A percentile compares a stretch with the other conserved stretches of the same genome.
phyloP scores from a whole-genome alignment of 495 filamentous ascomycete genomes.

The Penicillium samsonianum region DNA sequence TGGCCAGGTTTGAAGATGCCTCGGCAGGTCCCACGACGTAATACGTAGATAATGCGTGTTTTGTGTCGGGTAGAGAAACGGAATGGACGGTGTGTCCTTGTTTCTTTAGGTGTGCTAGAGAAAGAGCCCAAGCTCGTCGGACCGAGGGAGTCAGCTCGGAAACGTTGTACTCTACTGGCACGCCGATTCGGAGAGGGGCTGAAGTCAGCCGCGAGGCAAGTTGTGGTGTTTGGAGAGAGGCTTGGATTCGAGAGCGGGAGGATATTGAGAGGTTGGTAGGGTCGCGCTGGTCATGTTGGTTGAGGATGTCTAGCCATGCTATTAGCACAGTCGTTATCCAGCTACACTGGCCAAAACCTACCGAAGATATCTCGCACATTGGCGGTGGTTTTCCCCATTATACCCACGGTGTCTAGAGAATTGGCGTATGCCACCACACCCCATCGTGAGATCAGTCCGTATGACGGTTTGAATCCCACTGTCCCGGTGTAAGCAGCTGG shows the following conservation, averaged over 20 bases:
- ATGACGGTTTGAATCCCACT: constrained; percentile 92
- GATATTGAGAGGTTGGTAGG: constrained; percentile 66
- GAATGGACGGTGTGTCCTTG: constrained; percentile 69
- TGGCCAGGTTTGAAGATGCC: constrained; percentile 95
- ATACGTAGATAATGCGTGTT: constrained; percentile 84
- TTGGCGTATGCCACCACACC: constrained; percentile 96
- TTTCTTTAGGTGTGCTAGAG: constrained; percentile 55
- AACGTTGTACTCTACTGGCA: constrained; percentile 88
- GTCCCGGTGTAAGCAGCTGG: constrained; percentile 88
- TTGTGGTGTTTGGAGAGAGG: constrained; percentile 24
- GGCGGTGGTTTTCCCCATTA: constrained; percentile 59
- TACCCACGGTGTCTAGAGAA: constrained; percentile 89
- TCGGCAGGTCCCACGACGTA: constrained; percentile 95
- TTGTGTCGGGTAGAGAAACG: constrained; percentile 82
- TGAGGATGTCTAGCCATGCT: constrained; percentile 44
- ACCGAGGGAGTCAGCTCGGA: constrained; percentile 70
- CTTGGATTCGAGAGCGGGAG: constrained; percentile 51
- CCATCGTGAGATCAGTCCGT: constrained; percentile 79
- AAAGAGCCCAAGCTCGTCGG: constrained; percentile 65
- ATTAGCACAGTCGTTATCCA: constrained; percentile 5
- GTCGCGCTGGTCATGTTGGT: constrained; percentile 67
- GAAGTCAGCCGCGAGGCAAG: constrained; percentile 34
- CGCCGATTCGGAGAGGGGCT: constrained; percentile 59
- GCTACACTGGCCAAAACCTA: constrained; percentile 24
- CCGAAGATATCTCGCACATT: constrained; percentile 58